Evolutionary conservation across 1,284 basidiomycete genomes (phyloP).

Genomic region (Malassezia furfur): DNA sequence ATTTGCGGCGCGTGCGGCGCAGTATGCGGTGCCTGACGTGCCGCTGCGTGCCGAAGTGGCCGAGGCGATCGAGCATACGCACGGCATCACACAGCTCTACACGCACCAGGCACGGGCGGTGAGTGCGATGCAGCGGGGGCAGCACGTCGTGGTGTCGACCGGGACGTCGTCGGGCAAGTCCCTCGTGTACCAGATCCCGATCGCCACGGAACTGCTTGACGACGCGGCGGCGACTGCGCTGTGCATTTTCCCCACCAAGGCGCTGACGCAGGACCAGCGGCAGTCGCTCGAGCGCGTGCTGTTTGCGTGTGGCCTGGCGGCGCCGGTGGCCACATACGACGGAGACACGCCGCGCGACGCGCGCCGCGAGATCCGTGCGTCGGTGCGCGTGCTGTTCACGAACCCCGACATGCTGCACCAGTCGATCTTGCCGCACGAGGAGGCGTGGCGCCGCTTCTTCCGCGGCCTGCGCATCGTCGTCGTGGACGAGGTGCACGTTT

Average conservation of each 20-base stretch:
- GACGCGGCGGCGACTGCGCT: conserved; percentile 62
- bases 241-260: conserved; percentile 87
- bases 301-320: conserved; percentile 57
- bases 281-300: conserved; percentile 52
- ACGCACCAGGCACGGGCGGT: conserved; percentile 71
- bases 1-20: conserved; percentile 26
- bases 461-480: conserved; percentile 67
- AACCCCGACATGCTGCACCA: conserved; percentile 70
- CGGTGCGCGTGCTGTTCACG: conserved; percentile 52
- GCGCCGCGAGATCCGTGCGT: conserved; percentile 48
- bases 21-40: conserved; percentile 27
- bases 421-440: conserved; percentile 73
- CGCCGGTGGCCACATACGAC: conserved; percentile 69
- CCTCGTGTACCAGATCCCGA: conserved; percentile 65
- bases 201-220: conserved; percentile 61
- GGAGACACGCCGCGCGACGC: conserved; percentile 70
- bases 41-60: conserved; percentile 51
- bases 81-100: conserved; percentile 63
- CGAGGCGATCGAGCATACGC: conserved; percentile 58
- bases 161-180: conserved; percentile 86
- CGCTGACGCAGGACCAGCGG: conserved; percentile 79
- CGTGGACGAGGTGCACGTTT: conserved; percentile 76
- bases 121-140: conserved; percentile 57
- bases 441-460: conserved; percentile 66
- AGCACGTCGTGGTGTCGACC: conserved; percentile 77